These are phyloP conservation scores for Tripterygium wilfordii DNA, from an alignment of 177 flowering plant species.

Conservation along the genomic window DNA sequence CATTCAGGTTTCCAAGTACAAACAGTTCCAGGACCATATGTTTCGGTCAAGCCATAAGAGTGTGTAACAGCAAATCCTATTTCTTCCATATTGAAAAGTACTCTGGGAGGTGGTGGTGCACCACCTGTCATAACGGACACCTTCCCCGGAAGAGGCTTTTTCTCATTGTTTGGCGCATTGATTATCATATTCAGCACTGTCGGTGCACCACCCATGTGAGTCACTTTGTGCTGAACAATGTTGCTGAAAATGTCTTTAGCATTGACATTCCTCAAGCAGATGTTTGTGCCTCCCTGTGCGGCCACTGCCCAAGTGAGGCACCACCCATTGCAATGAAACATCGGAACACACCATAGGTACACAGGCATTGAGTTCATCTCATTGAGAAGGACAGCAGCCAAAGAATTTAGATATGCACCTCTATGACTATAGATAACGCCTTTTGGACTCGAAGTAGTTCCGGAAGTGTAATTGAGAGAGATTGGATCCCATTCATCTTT, in stretches of 20 bases:
- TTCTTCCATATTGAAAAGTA: constrained; percentile 35
- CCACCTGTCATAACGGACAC: constrained; percentile 48
- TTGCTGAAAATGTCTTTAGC: constrained; percentile 36
- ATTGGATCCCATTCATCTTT: constrained; percentile 54
- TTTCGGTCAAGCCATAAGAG: constrained; percentile 36
- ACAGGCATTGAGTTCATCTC: constrained; percentile 39
- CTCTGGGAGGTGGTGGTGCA: constrained; percentile 53
- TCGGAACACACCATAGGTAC: constrained; percentile 60
- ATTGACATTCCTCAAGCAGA: constrained; percentile 43
- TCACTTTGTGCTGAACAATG: constrained; percentile 44
- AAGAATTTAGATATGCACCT: constrained; percentile 50
- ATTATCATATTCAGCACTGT: constrained; percentile 35
- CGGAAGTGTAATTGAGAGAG: constrained; percentile 59
- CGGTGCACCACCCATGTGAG: constrained; percentile 74
- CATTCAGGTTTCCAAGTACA: constrained; percentile 43
- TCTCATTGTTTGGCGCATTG: constrained; percentile 23
- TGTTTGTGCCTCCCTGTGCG: constrained; percentile 54
- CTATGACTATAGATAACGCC: constrained; percentile 64
- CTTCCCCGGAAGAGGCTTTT: constrained; percentile 24
- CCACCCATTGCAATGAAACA: constrained; percentile 82
- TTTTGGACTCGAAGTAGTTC: constrained; percentile 66
- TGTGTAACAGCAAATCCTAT: constrained; percentile 38
- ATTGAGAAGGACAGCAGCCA: constrained; percentile 24
- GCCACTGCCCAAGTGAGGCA: constrained; percentile 54
- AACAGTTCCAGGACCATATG: constrained; percentile 34